Conservation (phyloP, 805 yeast species). For the fission yeast (Schizosaccharomyces pombe) region ASM294v3 CU329670.1:613501-614000, state of each 20-base stretch:
- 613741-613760: slow-evolving; percentile 91
- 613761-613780: slow-evolving; percentile 91
- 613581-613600: slow-evolving; percentile 44
- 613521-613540: neutral
- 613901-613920: slow-evolving; percentile 50
- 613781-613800: slow-evolving; percentile 98
- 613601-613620: slow-evolving; percentile 70
- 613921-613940: slow-evolving; percentile 72
- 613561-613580: slow-evolving; percentile 23
- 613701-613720: slow-evolving; percentile 40
- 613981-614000: slow-evolving; percentile 66
- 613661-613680: slow-evolving; percentile 54
- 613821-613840: slow-evolving; percentile 56
- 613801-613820: slow-evolving; percentile 92
- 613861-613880: slow-evolving; percentile 94
- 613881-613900: slow-evolving; percentile 72
- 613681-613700: slow-evolving; percentile 87
- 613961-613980: slow-evolving; percentile 73
- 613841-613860: slow-evolving; percentile 99
- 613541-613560: neutral
- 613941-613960: slow-evolving; percentile 57
- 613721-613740: slow-evolving; percentile 88
- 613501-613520: neutral
- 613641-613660: slow-evolving; percentile 39
- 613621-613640: slow-evolving; percentile 52